These are phyloP conservation scores for Rhodotorula sp. DNA, from an alignment of 1,284 basidiomycete species.

Conservation along the genomic window DNA sequence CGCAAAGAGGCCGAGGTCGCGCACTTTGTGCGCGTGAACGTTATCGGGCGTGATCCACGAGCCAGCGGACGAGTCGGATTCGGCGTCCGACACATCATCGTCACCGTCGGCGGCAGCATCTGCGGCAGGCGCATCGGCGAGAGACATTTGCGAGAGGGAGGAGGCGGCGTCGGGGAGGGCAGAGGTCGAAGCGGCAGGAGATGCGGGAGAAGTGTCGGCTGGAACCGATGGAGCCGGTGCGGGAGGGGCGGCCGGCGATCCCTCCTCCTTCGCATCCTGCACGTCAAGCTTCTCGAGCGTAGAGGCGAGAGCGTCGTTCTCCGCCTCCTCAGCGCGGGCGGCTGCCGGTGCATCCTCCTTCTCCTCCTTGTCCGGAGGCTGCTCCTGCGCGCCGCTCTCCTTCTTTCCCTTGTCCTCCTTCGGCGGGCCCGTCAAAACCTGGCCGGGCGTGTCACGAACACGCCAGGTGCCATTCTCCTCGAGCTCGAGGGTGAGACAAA, in stretches of 20 bases:
- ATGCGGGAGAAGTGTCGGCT: neutral
- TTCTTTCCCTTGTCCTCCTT: constrained; percentile 31
- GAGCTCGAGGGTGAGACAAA: constrained; percentile 61
- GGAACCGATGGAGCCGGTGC: neutral
- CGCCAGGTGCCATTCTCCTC: constrained; percentile 57
- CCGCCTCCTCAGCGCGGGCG: neutral
- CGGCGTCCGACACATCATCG: constrained; percentile 66
- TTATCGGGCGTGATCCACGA: constrained; percentile 98
- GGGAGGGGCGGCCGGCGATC: neutral
- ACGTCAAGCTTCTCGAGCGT: constrained; percentile 5
- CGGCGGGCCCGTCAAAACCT: constrained; percentile 40
- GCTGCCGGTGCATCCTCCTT: neutral
- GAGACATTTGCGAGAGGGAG: neutral
- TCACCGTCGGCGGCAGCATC: constrained; percentile 62
- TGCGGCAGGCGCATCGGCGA: constrained; percentile 58
- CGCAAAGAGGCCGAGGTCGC: constrained; percentile 68
- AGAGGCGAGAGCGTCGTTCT: neutral
- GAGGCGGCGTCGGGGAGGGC: neutral
- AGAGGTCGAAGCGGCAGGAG: neutral
- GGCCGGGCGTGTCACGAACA: constrained; percentile 56
- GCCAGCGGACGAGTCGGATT: constrained; percentile 63
- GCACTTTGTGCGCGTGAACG: constrained; percentile 81
- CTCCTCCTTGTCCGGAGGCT: constrained; percentile 19
- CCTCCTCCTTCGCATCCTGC: neutral
- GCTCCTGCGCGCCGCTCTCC: constrained; percentile 20